A percentile compares a stretch with the other conserved stretches of the same genome.
These are phyloP conservation scores for Fusarium buharicum DNA, from an alignment of 2,329 filamentous ascomycete species.

Conservation along the genomic window DNA sequence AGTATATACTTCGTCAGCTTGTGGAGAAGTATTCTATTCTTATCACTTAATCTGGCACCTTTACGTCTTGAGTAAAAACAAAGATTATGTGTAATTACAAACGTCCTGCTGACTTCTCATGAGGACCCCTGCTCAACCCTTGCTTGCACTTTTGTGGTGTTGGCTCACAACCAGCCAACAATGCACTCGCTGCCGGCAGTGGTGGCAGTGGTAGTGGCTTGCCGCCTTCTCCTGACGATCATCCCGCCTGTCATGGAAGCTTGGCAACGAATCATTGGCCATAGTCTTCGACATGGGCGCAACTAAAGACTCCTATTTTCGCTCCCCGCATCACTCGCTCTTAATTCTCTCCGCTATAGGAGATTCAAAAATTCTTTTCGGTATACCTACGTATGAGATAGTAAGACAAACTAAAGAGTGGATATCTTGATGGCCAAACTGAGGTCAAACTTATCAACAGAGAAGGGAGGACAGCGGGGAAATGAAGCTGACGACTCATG, in stretches of 20 bases:
- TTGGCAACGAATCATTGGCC: slow-evolving; percentile 31
- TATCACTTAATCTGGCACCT: background rate
- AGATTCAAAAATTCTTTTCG: slow-evolving; percentile 10
- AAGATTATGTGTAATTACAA: background rate
- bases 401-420: background rate
- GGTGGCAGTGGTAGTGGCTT: slow-evolving; percentile 28
- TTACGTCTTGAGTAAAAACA: slow-evolving; percentile 18
- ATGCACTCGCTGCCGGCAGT: slow-evolving; percentile 10
- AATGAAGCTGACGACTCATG: slow-evolving; percentile 39
- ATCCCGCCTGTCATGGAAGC: slow-evolving; percentile 25
- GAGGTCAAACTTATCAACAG: slow-evolving; percentile 4
- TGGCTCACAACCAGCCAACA: slow-evolving; percentile 22
- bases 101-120: background rate
- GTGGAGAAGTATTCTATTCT: slow-evolving; percentile 8
- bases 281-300: background rate
- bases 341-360: slow-evolving; percentile 36
- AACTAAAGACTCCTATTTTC: slow-evolving; percentile 14
- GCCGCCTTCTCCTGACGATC: slow-evolving; percentile 44
- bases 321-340: slow-evolving; percentile 6
- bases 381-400: background rate
- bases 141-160: slow-evolving; percentile 8
- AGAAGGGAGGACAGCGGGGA: slow-evolving; percentile 18
- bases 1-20: background rate
- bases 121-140: slow-evolving; percentile 22
- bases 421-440: background rate